Evolutionary conservation across 805 yeast species (phyloP).

Genomic region (Pichia phayaonensis): DNA sequence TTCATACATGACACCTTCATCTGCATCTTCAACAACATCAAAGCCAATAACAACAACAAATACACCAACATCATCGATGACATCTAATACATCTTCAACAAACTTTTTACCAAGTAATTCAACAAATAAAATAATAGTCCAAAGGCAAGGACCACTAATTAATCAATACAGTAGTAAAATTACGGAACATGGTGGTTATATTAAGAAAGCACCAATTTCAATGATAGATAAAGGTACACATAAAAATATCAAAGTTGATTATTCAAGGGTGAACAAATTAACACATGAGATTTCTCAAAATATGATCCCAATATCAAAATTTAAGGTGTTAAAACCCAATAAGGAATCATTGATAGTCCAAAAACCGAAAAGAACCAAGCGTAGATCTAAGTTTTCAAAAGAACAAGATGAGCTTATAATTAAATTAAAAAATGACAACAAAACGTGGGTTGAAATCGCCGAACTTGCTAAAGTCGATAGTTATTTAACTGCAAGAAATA

Average conservation of each 20-base stretch:
- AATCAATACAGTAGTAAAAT: neutral
- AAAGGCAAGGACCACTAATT: neutral
- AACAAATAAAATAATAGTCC: neutral
- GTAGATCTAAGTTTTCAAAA: slow-evolving; percentile 61
- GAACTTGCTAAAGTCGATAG: slow-evolving; percentile 55
- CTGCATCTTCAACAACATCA: neutral
- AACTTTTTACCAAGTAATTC: neutral
- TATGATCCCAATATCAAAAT: slow-evolving; percentile 23
- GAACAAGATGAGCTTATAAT: slow-evolving; percentile 64
- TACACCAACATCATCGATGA: neutral
- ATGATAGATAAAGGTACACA: slow-evolving; percentile 3
- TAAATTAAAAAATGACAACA: slow-evolving; percentile 52
- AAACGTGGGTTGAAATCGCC: slow-evolving; percentile 70
- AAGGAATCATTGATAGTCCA: slow-evolving; percentile 16
- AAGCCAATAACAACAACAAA: neutral
- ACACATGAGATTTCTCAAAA: slow-evolving; percentile 22
- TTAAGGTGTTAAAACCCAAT: slow-evolving; percentile 17
- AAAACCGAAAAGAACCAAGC: slow-evolving; percentile 40
- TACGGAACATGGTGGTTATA: neutral
- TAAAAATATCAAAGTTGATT: slow-evolving; percentile 7
- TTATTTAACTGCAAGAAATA: slow-evolving; percentile 64
- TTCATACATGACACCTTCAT: neutral
- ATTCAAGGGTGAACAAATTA: slow-evolving; percentile 16
- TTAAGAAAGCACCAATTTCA: neutral
- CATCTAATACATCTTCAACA: neutral